These are phyloP conservation scores for Zoysia matrella DNA, from an alignment of 202 grass and related monocot genomes.

Conservation along the genomic window DNA sequence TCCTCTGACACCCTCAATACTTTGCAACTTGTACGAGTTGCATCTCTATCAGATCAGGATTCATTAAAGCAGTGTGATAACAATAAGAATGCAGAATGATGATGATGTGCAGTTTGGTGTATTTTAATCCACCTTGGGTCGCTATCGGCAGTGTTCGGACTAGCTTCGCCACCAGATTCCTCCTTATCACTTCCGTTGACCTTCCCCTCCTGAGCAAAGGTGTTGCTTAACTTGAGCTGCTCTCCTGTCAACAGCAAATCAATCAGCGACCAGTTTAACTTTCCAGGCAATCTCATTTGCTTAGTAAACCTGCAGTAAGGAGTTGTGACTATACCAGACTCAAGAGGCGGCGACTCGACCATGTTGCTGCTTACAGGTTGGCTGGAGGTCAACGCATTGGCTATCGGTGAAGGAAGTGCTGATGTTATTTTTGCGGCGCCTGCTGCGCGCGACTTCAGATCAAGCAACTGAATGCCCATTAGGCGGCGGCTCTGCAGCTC, in stretches of 20 bases:
- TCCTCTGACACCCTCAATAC: conserved; percentile 9
- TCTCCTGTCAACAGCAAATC: conserved; percentile 40
- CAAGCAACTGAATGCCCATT: conserved; percentile 70
- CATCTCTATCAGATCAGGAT: conserved; percentile 35
- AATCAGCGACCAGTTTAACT: conserved; percentile 21
- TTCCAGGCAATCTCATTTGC: conserved; percentile 4
- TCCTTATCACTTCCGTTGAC: conserved; percentile 70
- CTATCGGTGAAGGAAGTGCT: conserved; percentile 6
- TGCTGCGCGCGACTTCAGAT: conserved; percentile 57
- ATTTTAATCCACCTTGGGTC: conserved; percentile 77
- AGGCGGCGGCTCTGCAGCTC: conserved; percentile 81
- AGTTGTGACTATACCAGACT: conserved; percentile 28
- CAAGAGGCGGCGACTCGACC: conserved; percentile 39
- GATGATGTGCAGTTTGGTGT: conserved; percentile 31
- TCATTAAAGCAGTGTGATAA: conserved; percentile 35
- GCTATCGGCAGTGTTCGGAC: conserved; percentile 55
- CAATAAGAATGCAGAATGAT: neutral
- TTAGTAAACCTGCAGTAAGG: neutral
- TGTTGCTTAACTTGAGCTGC: conserved; percentile 33
- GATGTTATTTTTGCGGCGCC: conserved; percentile 7
- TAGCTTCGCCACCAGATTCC: conserved; percentile 61
- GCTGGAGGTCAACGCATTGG: conserved; percentile 39
- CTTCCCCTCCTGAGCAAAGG: conserved; percentile 41
- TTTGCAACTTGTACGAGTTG: neutral
- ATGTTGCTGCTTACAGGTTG: conserved; percentile 28